Base-by-base conservation (phyloP, 2,329 filamentous ascomycete species). In the Exophiala xenobiotica region DNA sequence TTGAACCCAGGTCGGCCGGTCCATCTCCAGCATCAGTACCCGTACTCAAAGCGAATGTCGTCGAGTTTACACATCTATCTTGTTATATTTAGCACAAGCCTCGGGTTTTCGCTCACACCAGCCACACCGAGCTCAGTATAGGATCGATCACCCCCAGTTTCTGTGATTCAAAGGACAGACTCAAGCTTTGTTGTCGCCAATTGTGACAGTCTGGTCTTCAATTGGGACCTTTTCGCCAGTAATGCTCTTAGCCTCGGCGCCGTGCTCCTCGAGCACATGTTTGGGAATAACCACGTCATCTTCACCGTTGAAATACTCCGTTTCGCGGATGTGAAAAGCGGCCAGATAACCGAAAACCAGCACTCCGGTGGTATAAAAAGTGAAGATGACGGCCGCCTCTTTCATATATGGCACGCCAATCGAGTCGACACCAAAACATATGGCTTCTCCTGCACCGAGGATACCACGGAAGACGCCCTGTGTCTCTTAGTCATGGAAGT, bases 341-440 rank as follows among this genome's bases (percentile, higher is more conserved):
- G 40, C 51, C 3, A 54, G 33, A 18, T 49, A 54, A 7, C 33
- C 22, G 16, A 54, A 42, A 3, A 49, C 23, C 6, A 43, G 12
- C 31, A 46, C 46, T 9, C 46, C 46, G 6, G 43, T 42, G 11
- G 41, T 35, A 19, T 41, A 46, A 33, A 54, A 50, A 14, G 51
- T 19, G 41, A 54, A 46, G 41, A 49, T 46, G 11, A 43, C 41
- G 9, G 22, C 51, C 2, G 46, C 41, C 27, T 54, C 51, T 23
- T 54, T 54, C 14, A 49, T 45, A 16, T 50, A 54, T 3, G 51
- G 51, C 7, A 50, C 41, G 2, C 23, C 46, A n/a, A 38, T 48
- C 2, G 51, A 49, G 19, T 54, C 51, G 18, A 54, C 37, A 14
- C 51, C 51, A 26, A 54, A 54, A 37, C 19, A 33, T n/a, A 54